These are phyloP conservation scores for Ichthyophthirius multifiliis DNA, from an alignment of 169 alveolate species.

Conservation along the genomic window DNA sequence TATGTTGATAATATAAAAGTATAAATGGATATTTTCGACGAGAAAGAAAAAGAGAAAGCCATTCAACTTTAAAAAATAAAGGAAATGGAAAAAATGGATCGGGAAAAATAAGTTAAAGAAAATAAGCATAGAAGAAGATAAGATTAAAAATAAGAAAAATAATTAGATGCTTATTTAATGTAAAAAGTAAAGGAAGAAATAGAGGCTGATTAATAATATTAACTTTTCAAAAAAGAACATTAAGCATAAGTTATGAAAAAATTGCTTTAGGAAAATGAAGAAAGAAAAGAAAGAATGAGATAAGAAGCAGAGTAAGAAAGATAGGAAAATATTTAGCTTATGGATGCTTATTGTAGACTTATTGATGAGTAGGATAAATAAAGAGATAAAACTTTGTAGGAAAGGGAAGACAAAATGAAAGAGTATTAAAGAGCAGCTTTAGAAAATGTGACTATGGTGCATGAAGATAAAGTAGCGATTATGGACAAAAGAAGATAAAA, in stretches of 20 bases:
- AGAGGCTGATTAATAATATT: slow-evolving; percentile 25
- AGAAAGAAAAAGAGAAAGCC: slow-evolving; percentile 33
- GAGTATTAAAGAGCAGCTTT: slow-evolving; percentile 15
- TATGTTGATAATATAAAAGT: slow-evolving; percentile 13
- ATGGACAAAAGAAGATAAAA: slow-evolving; percentile 34
- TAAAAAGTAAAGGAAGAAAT: slow-evolving; percentile 37
- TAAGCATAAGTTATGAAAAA: slow-evolving; percentile 38
- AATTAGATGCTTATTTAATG: slow-evolving; percentile 30
- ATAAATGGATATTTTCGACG: slow-evolving; percentile 22
- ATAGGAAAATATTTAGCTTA: slow-evolving; percentile 25
- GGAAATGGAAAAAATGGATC: slow-evolving; percentile 19
- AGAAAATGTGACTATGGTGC: slow-evolving; percentile 12
- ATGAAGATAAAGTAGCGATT: slow-evolving; percentile 28
- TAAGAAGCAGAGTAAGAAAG: slow-evolving; percentile 24
- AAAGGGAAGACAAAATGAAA: slow-evolving; percentile 36
- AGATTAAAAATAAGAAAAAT: slow-evolving; percentile 39
- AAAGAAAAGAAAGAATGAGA: slow-evolving; percentile 10
- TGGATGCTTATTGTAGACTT: slow-evolving; percentile 45
- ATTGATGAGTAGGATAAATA: slow-evolving; percentile 32
- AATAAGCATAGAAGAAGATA: slow-evolving; percentile 34
- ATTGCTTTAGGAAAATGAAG: slow-evolving; percentile 31
- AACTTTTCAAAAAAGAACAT: slow-evolving; percentile 34
- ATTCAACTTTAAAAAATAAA: slow-evolving; percentile 5
- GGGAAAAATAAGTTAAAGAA: slow-evolving; percentile 32
- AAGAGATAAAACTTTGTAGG: slow-evolving; percentile 23